Evolutionary conservation across 352 stramenopile species (phyloP).

Genomic region (Globisporangium takayamanum): DNA sequence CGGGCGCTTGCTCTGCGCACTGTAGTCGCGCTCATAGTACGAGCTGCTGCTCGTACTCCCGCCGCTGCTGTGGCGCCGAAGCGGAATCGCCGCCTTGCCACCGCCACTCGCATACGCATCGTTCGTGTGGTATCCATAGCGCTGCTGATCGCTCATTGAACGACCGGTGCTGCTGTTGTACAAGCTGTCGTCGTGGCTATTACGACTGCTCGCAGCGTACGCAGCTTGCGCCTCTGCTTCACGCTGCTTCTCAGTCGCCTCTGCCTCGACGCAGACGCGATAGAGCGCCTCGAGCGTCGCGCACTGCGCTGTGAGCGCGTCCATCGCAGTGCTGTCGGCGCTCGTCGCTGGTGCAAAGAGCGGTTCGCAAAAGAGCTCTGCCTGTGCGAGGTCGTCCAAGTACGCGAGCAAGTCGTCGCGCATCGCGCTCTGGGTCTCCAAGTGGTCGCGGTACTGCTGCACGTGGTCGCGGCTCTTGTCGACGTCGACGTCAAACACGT

Average conservation of each 20-base stretch:
- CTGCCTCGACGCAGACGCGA: constrained; percentile 45
- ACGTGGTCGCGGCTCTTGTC: constrained; percentile 68
- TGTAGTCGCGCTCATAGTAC: constrained; percentile 20
- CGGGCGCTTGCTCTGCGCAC: constrained; percentile 36
- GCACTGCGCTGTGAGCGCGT: constrained; percentile 37
- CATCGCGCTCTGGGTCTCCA: constrained; percentile 58
- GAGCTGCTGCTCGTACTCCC: neutral
- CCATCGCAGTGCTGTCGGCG: constrained; percentile 20
- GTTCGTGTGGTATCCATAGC: too few species aligned
- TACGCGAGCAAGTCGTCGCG: constrained; percentile 56
- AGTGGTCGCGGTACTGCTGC: constrained; percentile 66
- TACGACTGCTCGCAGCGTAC: constrained; percentile 22
- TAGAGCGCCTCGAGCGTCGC: constrained; percentile 45
- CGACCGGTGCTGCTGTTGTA: neutral
- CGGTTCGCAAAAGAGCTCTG: constrained; percentile 45
- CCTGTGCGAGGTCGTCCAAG: constrained; percentile 27
- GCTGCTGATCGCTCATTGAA: neutral
- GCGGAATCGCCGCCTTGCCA: constrained; percentile 14
- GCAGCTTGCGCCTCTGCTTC: constrained; percentile 39
- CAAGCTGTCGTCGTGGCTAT: constrained; percentile 1
- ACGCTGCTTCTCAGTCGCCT: constrained; percentile 43
- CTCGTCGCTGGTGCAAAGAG: constrained; percentile 6
- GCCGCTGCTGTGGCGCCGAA: constrained; percentile 46
- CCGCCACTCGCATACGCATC: neutral
- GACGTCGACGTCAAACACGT: constrained; percentile 75